Evolutionary conservation across 2,329 filamentous ascomycete species (phyloP), one percentile per base, ranked within the genome.

Genomic region (Cytospora piceae): DNA sequence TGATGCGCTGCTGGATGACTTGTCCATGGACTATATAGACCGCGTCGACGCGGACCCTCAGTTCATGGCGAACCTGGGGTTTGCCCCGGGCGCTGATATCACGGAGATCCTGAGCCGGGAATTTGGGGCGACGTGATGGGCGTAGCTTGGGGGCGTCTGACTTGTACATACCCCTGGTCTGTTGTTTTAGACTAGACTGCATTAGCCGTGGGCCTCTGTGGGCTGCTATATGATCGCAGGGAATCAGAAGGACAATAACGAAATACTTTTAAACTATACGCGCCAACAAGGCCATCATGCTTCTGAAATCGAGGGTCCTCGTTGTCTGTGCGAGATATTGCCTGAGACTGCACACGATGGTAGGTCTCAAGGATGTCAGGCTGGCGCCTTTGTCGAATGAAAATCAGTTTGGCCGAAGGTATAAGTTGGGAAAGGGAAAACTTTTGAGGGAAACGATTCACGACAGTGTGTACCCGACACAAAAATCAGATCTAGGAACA

Each of bases 11-110:
- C 72, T 84, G 54, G 82, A 84, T 61, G 82, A 84, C 62, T 76
- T 85, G 32, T 80, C 81, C n/a, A 79, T 83, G 51, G 82, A 84
- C 66, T 81, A 78, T 69, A 76, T 77, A 0, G 82, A 83, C 61
- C 76, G 78, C 42, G 75, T 85, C 54, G 83, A 85, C 31, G 80
- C 82, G 15, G 85, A 88, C 68, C 80, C 85, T 2, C 85, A 88
- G 68, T 89, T 90, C 70, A 88, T 90, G 86, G 82, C 85, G 54
- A 90, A 90, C 70, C 77, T 90, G 24, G 87, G 87, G 0, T 88
- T 89, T 72, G 85, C 83, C 1, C 87, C 87, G 0, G 87, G 87
- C 31, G 83, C 84, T 39, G 86, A 87, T 65, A 77, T 89, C 58
- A 80, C 81, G 0, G 77, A 74, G 60, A 69, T 73, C 24, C 62